phyloP scores from a whole-genome alignment of 768 basidiomycete species.

The Glaciozyma antarctica region DNA sequence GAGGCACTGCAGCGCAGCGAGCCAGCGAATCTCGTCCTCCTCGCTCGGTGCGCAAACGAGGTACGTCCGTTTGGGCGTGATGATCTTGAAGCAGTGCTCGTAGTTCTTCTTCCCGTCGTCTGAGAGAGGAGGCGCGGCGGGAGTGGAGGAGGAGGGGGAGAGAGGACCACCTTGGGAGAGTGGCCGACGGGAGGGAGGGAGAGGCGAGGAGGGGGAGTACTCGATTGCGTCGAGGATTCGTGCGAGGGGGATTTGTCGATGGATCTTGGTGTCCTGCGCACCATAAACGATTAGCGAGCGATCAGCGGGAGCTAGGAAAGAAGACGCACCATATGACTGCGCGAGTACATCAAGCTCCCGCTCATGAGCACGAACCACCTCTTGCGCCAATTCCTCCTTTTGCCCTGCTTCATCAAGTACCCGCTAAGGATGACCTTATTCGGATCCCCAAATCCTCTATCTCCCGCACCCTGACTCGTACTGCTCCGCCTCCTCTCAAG shows the following conservation, averaged over 20 bases:
- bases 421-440: constrained; percentile 76
- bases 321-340: constrained; percentile 80
- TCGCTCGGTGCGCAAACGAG: constrained; percentile 88
- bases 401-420: constrained; percentile 94
- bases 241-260: constrained; percentile 71
- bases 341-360: constrained; percentile 75
- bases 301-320: not conserved
- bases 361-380: constrained; percentile 92
- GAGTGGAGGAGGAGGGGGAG: not conserved
- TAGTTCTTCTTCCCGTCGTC: constrained; percentile 44
- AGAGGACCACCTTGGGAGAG: constrained; percentile 39
- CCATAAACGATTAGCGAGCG: constrained; percentile 1
- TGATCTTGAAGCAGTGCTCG: constrained; percentile 76
- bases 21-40: constrained; percentile 97
- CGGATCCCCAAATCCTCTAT: constrained; percentile 44
- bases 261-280: constrained; percentile 76
- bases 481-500: not conserved
- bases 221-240: constrained; percentile 89
- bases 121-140: not conserved
- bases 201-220: constrained; percentile 48
- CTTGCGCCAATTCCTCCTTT: constrained; percentile 90
- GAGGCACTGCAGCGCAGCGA: constrained; percentile 85
- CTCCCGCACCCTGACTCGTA: not conserved
- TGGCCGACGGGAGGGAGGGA: constrained; percentile 18
- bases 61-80: constrained; percentile 83